Evolutionary conservation across 208 protist species (phyloP), one percentile per base, ranked within the genome.

Genomic region (Leishmania lainsoni): DNA sequence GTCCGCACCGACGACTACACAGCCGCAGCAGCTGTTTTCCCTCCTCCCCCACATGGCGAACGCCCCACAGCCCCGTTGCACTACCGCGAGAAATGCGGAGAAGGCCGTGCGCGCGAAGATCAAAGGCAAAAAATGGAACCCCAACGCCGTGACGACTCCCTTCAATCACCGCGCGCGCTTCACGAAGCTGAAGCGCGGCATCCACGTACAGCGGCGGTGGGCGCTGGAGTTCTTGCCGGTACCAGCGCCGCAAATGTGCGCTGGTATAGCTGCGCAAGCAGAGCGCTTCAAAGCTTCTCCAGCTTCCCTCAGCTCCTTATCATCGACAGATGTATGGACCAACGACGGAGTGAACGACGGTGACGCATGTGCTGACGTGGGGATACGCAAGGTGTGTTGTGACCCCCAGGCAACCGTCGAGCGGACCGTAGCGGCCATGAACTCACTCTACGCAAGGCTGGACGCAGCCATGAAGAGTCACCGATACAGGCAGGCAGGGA

Each of bases 91-190:
- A 9, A 39, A 35, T 5, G 45, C 51, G 16, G 51, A 14, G 6
- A 35, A n/a, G 29, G 26, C 42, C 5, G 3, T n/a, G 1, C 22
- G 8, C 5, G 74, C 39, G 63, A 26, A 71, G 52, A 72, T 39
- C 9, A 83, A 85, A 22, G 73, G 69, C 70, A 92, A 90, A 71
- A 81, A 76, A 63, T n/a, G 61, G 1, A 80, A 92, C 75, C 87
- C 89, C 2, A 76, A 89, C 32, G 29, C 76, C 4, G 22, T 3
- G 22, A 63, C 70, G 22, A 63, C 70, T 5, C 78, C 83, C 14
- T 88, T 87, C 45, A 93, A 93, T 74, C 83, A 91, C 69, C 79
- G 87, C n/a, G 74, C 79, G 4, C 85, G 59, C 20, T 83, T 86
- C 51, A 89, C 89, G 12, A 83, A 76, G 26, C 73, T 93, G 5